Base-by-base conservation (phyloP, 805 yeast species). In the Cyberlindnera euphorbiae region DNA sequence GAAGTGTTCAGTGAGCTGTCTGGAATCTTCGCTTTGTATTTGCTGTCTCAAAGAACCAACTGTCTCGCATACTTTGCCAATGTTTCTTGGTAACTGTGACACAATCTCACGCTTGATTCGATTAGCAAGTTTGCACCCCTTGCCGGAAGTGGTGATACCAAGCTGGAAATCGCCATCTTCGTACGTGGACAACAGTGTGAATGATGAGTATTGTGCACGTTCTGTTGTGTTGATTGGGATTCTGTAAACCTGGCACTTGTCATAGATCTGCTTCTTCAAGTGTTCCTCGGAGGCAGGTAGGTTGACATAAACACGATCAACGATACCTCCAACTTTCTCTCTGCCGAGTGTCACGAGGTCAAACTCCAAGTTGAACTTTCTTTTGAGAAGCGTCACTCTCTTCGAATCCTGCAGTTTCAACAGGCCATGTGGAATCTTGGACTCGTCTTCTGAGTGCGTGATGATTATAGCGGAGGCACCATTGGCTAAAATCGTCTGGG, bases 221-320 rank as follows among this genome's bases (percentile, higher is more conserved):
- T 86, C 95, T 0, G 82, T 71, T 1, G 84, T 81, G 53, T 87
- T 88, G 30, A 90, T 68, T 0, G 97, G 97, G 4, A 89, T 83
- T 52, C 97, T 69, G 34, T 75, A 62, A 35, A 67, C 59, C 30
- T 58, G 59, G 60, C 96, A 86, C 26, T 53, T 63, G 1, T 62
- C 49, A 43, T 58, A 77, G 10, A 86, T 69, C 3, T 51, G 44
- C 17, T 54, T 45, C 30, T 72, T 72, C 31, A 64, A 35, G 3
- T 39, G 49, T 10, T 44, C 32, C 35, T 58, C 43, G 9, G 57
- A 48, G 11, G 52, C 38, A 1, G 69, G 60, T 4, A 76, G 52
- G 12, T 75, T 68, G 3, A 87, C 80, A 58, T 83, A 88, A 2
- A 85, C 89, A 39, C 77, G 65, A 56, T 89, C 97, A 5, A 86